These are phyloP conservation scores for Phytophthora pistaciae DNA, from an alignment of 352 stramenopile species.

Conservation along the genomic window DNA sequence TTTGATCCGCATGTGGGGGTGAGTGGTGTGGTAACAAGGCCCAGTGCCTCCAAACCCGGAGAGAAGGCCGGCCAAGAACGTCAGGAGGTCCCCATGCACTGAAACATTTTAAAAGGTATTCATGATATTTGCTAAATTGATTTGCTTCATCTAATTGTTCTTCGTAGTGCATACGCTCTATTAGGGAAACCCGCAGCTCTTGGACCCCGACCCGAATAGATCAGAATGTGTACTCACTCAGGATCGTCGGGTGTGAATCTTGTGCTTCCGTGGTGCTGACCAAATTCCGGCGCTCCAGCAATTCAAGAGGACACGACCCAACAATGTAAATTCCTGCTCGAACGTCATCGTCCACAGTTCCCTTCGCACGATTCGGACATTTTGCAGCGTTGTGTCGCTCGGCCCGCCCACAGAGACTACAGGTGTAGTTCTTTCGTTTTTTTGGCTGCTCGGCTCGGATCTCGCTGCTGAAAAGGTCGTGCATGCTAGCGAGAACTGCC, in stretches of 20 bases:
- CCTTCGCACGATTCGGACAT: constrained; percentile 4
- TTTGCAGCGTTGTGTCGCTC: constrained; percentile 13
- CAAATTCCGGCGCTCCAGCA: constrained; percentile 1
- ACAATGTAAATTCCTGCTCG: constrained; percentile 10
- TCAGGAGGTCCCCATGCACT: neutral
- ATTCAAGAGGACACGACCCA: constrained; percentile 4
- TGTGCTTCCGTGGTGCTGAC: neutral
- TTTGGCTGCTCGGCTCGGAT: constrained; percentile 2
- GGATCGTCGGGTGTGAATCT: constrained; percentile 6
- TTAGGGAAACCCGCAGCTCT: constrained; percentile 18
- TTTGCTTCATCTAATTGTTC: constrained; percentile 15
- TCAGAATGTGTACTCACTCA: constrained; percentile 20
- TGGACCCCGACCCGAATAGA: constrained; percentile 11
- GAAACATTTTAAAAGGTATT: constrained; percentile 8
- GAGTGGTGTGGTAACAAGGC: constrained; percentile 21
- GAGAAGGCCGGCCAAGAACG: constrained; percentile 6
- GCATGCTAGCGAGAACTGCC: neutral
- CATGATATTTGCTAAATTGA: constrained; percentile 3
- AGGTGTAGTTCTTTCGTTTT: constrained; percentile 7
- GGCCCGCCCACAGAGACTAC: neutral
- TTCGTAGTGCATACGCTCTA: constrained; percentile 28
- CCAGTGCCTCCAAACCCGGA: constrained; percentile 22
- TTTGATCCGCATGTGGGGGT: constrained; percentile 24
- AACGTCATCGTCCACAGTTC: constrained; percentile 8
- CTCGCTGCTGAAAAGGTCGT: constrained; percentile 2